phyloP scores from a whole-genome alignment of 257 asterid species.

The Phtheirospermum japonicum region DNA sequence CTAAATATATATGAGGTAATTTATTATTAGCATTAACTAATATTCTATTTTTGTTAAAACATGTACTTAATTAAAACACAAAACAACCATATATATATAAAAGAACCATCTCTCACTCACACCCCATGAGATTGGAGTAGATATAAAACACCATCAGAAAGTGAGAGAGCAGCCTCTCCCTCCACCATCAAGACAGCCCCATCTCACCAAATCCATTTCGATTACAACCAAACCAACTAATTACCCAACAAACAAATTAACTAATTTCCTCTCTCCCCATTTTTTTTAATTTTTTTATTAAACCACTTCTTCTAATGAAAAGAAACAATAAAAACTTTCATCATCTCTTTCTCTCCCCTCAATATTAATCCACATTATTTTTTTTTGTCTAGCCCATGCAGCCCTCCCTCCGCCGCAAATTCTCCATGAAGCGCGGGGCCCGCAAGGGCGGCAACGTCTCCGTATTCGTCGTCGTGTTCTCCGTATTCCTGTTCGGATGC shows the following conservation, averaged over 20 bases:
- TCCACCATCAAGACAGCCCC: neutral
- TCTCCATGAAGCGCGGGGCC: conserved; percentile 51
- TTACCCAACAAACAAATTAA: neutral
- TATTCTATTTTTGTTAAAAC: too few relatives aligned
- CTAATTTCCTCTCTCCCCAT: neutral
- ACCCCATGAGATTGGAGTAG: too few relatives aligned
- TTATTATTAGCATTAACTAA: too few relatives aligned
- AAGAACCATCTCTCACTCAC: too few relatives aligned
- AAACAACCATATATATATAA: too few relatives aligned
- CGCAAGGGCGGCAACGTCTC: conserved; percentile 62
- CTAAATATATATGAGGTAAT: too few relatives aligned
- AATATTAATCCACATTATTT: too few relatives aligned
- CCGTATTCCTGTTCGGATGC: conserved; percentile 74
- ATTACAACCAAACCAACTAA: neutral
- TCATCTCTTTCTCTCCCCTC: neutral
- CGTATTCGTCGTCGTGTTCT: conserved; percentile 52
- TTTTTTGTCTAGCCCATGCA: too few relatives aligned
- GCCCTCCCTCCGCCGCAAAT: conserved; percentile 62
- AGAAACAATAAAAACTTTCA: neutral
- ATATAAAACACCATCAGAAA: too few relatives aligned
- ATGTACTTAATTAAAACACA: too few relatives aligned
- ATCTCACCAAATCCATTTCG: neutral
- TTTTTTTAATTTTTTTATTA: too few relatives aligned
- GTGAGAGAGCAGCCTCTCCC: too few relatives aligned
- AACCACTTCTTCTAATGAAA: neutral